Evolutionary conservation across 73 alveolate species (phyloP).

Genomic region (Tetrahymena borealis): DNA sequence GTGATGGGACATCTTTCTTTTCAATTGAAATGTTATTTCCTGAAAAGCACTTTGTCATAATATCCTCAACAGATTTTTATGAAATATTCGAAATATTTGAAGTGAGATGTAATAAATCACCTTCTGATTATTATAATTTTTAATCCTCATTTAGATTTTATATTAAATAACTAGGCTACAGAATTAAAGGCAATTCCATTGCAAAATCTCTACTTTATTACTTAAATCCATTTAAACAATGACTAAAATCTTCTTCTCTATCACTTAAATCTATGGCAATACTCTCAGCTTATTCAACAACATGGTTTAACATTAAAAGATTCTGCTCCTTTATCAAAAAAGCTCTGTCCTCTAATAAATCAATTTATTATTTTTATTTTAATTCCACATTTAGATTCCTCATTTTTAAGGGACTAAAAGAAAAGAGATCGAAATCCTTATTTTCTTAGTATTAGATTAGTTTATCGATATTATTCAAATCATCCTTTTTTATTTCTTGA

Average conservation of each 20-base stretch:
- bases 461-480: neutral
- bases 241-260: neutral
- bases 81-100: neutral
- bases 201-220: neutral
- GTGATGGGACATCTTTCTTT: neutral
- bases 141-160: too few relatives aligned
- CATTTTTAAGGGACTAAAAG: neutral
- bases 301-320: neutral
- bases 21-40: neutral
- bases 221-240: neutral
- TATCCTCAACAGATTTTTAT: neutral
- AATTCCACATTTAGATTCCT: neutral
- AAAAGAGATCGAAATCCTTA: neutral
- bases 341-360: neutral
- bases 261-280: neutral
- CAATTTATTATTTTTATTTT: neutral
- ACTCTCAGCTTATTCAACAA: neutral
- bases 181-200: neutral
- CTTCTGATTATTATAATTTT: neutral
- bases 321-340: neutral
- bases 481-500: neutral
- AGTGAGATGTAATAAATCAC: neutral
- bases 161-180: neutral
- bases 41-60: neutral
- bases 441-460: neutral